Evolutionary conservation across 2,329 filamentous ascomycete genomes (phyloP), one percentile per base, ranked within the genome.

Genomic region (Alternaria sp.): DNA sequence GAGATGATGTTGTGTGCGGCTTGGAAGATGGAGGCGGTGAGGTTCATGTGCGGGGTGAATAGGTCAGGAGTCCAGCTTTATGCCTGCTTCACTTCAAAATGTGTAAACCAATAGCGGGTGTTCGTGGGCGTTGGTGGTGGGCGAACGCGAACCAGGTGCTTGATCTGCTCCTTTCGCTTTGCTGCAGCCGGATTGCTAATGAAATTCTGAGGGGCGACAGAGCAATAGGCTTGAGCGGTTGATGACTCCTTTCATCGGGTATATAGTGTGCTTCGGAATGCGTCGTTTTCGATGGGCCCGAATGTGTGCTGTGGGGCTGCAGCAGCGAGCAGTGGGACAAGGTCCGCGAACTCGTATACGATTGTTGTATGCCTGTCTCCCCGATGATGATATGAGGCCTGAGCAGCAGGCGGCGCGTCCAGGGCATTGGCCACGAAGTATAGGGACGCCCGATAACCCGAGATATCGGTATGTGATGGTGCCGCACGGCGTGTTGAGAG

Each of bases 61-160:
- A 25, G 57, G 61, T 60, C 61, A 57, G 60, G 68, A 68, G 64
- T 57, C 66, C 70, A 72, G 72, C 69, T 69, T 69, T 58, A 64
- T 69, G 74, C 71, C 72, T 71, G 75, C 71, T 79, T 62, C 75
- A 79, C 70, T 75, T 73, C 63, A 69, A 72, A 58, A 64, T 70
- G 60, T 73, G 72, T 70, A 76, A 72, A 69, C 70, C 67, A 68
- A 69, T 65, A 46, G 69, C 68, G 69, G 67, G 64, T 57, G 70
- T 67, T 61, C 61, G 69, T 30, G 71, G 60, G 67, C 67, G 59
- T 47, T 60, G 60, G 70, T 54, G 32, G 25, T 12, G 63, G 66
- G 67, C 36, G 46, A 68, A 62, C 30, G 70, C 64, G 66, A 64
- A 1, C 13, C 13, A n/a, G 30, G 13, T 36, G 32, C 32, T 36